Evolutionary conservation across 2,329 filamentous ascomycete species (phyloP), one percentile per base, ranked within the genome.

Genomic region (Eutypella sp.): DNA sequence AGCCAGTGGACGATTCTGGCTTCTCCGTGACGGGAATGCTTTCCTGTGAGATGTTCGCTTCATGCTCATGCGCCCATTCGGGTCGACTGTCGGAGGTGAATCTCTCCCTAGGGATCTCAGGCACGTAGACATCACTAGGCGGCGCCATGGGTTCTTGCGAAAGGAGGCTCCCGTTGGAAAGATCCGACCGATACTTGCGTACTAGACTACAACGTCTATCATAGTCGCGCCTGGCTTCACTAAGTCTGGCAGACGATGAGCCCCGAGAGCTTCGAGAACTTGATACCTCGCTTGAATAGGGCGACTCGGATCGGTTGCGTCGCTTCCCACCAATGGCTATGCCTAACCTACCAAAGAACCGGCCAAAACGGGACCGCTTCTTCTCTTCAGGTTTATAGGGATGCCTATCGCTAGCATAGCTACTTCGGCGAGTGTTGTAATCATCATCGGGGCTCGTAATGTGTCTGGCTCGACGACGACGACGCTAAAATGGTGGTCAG

Each of bases 201-300:
- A n/a, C n/a, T n/a, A n/a, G n/a, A n/a, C n/a, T n/a, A n/a, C n/a
- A n/a, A n/a, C n/a, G n/a, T n/a, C n/a, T 40, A 8, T 8, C 33
- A 9, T 13, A 20, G 20, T 33, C 13, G 9, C 7, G 33, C 5
- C 19, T 23, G 18, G 18, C 39, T 10, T 27, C 34, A 6, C 16
- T 19, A 13, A 37, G 23, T 8, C 38, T 33, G 37, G 40, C 41
- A 16, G 46, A 45, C 10, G 53, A 44, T 6, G 51, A 52, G 19
- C 44, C 41, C n/a, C n/a, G n/a, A n/a, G n/a, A n/a, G n/a, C n/a
- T n/a, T 41, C 43, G 42, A 16, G 50, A 52, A 10, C 46, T 49
- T 9, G 55, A 46, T 36, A 51, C 46, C 40, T 50, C 51, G 4
- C 37, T 44, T 3, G 55, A 52, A 20, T 50, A 50, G 4, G 42